A percentile compares a stretch with the other conserved stretches of the same genome.
These are phyloP conservation scores for Aspergillus novoparasiticus DNA, from an alignment of 2,329 filamentous ascomycete species.

Conservation along the genomic window DNA sequence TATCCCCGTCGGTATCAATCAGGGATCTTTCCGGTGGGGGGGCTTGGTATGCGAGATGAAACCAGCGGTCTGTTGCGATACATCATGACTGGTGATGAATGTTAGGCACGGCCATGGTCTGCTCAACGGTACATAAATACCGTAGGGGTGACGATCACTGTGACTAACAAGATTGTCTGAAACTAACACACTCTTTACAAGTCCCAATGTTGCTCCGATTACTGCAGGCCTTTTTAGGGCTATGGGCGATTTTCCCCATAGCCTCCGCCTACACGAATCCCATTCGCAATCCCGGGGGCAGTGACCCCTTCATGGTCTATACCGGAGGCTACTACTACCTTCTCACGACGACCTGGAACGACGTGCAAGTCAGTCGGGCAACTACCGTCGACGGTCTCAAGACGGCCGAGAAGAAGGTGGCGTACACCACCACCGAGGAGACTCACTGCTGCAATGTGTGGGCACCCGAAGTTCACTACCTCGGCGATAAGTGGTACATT, in stretches of 20 bases:
- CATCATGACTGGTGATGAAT: background rate
- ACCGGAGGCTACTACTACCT: constrained; percentile 60
- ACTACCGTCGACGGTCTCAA: constrained; percentile 60
- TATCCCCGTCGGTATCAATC: background rate
- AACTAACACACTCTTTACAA: background rate
- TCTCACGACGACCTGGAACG: constrained; percentile 58
- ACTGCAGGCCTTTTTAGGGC: background rate
- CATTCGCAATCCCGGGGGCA: constrained; percentile 53
- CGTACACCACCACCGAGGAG: constrained; percentile 53
- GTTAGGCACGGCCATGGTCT: background rate
- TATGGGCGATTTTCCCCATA: background rate
- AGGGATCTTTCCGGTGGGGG: constrained; percentile 4
- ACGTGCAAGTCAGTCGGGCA: constrained; percentile 58
- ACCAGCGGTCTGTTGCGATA: background rate
- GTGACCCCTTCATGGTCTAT: constrained; percentile 57
- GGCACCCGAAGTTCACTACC: constrained; percentile 59
- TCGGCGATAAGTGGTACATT: constrained; percentile 57
- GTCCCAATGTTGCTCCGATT: background rate
- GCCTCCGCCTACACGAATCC: constrained; percentile 53
- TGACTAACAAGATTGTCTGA: no score
- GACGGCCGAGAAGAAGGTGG: constrained; percentile 52
- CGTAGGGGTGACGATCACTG: background rate
- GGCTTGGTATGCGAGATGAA: background rate
- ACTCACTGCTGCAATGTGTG: constrained; percentile 59
- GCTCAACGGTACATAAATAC: background rate